Conservation (phyloP, 495 filamentous ascomycete species). For the Amniculicola lignicola region DNA sequence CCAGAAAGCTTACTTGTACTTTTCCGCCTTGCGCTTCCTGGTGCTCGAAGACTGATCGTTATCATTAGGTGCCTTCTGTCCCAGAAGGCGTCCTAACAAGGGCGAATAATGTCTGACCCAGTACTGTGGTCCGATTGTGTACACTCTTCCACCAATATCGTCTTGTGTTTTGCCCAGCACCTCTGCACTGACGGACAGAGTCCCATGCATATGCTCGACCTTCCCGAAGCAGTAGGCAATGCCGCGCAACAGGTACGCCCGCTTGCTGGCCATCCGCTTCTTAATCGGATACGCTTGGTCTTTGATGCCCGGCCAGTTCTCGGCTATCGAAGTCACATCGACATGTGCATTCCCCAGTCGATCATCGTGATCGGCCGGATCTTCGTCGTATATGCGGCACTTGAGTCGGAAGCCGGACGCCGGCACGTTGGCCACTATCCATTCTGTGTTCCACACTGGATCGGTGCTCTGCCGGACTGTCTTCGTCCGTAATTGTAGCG, state of each 20-base stretch:
- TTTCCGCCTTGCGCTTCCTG: slow-evolving; percentile 54
- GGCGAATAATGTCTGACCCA: slow-evolving; percentile 87
- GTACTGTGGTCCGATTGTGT: slow-evolving; percentile 69
- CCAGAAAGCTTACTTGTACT: slow-evolving; percentile 62
- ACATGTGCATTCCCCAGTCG: slow-evolving; percentile 79
- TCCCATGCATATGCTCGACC: slow-evolving; percentile 55
- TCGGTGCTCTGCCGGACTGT: slow-evolving; percentile 68
- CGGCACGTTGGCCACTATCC: slow-evolving; percentile 85
- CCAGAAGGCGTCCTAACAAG: slow-evolving; percentile 77
- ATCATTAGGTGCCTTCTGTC: slow-evolving; percentile 62
- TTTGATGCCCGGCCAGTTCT: slow-evolving; percentile 65
- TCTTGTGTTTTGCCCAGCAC: slow-evolving; percentile 70
- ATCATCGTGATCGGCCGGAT: slow-evolving; percentile 82
- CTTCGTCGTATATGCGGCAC: slow-evolving; percentile 81
- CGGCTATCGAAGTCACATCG: slow-evolving; percentile 53
- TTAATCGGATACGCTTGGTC: slow-evolving; percentile 67
- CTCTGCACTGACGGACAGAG: slow-evolving; percentile 67
- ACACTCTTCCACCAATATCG: slow-evolving; percentile 70
- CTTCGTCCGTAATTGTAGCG: slow-evolving; percentile 66
- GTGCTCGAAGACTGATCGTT: slow-evolving; percentile 20
- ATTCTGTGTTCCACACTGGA: slow-evolving; percentile 78
- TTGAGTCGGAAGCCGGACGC: slow-evolving; percentile 75
- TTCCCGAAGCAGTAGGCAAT: slow-evolving; percentile 56
- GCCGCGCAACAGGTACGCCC: slow-evolving; percentile 71
- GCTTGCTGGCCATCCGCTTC: slow-evolving; percentile 79